Percentiles rank a stretch among this genome's conserved stretches.
Evolutionary conservation across 2,329 filamentous ascomycete genomes (phyloP).

Genomic region (Penicillium sp.): DNA sequence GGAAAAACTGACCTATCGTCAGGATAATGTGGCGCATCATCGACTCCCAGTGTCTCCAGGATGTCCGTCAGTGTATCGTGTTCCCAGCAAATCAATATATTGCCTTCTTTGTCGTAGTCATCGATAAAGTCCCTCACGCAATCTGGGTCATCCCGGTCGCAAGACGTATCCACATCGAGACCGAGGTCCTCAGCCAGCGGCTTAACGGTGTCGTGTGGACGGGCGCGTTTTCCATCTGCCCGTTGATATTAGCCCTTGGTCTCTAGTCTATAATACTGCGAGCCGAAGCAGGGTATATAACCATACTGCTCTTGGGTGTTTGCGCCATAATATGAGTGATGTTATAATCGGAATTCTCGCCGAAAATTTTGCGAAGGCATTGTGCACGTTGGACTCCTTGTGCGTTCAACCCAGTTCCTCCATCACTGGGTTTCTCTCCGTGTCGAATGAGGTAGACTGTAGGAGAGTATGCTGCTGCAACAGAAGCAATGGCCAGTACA

Average conservation of each 20-base stretch:
- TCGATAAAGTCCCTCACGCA: constrained; percentile 55
- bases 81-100: constrained; percentile 63
- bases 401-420: constrained; percentile 50
- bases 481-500: constrained; percentile 11
- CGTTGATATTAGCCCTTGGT: constrained; percentile 12
- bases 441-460: constrained; percentile 64
- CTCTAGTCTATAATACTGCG: not conserved
- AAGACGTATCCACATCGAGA: constrained; percentile 54
- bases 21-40: constrained; percentile 52
- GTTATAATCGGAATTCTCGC: constrained; percentile 50
- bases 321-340: constrained; percentile 60
- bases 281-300: not conserved
- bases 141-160: constrained; percentile 54
- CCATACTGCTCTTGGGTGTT: constrained; percentile 46
- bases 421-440: constrained; percentile 58
- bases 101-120: constrained; percentile 49
- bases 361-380: constrained; percentile 59
- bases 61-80: constrained; percentile 55
- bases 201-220: constrained; percentile 57
- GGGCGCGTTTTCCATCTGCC: constrained; percentile 49
- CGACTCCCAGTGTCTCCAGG: constrained; percentile 51
- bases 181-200: constrained; percentile 57
- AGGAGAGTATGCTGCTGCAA: constrained; percentile 31
- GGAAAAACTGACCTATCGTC: constrained; percentile 40
- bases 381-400: constrained; percentile 57